Base-by-base conservation (phyloP, 2,329 filamentous ascomycete species). In the Aspergillus sp. region DNA sequence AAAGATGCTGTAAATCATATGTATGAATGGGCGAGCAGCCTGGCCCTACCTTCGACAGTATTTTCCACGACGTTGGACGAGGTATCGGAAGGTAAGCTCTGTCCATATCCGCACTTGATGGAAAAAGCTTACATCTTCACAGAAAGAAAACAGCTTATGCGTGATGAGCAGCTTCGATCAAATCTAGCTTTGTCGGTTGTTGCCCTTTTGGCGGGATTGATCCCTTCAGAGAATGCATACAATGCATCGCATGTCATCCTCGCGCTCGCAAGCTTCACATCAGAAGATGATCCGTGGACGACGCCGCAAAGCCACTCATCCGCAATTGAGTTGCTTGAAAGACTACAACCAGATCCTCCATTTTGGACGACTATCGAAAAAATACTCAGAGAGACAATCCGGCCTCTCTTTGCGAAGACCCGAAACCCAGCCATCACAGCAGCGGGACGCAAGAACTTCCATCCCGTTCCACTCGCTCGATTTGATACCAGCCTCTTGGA, bases 401-500 rank as follows among this genome's bases (percentile, higher is more conserved):
- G 69, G 31, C 73, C 74, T 6, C 62, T 76, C 10, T 78, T 78
- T 50, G 70, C 67, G 5, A 72, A 68, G 42, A 68, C 67, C 5
- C 72, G 68, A 47, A 76, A 73, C 49, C 68, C 72, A 4, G 65
- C 71, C 2, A 71, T 78, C 47, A 77, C 75, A 4, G 62, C 67
- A 10, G 69, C 70, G 14, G 75, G 75, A 10, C 72, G 75, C 34
- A 77, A 76, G 61, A 72, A 74, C 47, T 64, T 74, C 43, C 69
- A 76, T 51, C 70, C 72, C 11, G 55, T 69, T 14, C 65, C 71
- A 21, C 52, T 66, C 17, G 63, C 67, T 11, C 66, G 67, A 25
- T 75, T 74, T 53, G 71, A 74, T 34, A 60, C 60, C 7, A 68
- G 63, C 19, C 45, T 65, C 2, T 59, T 73, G 47, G 71, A 74